Base-by-base conservation (phyloP, 345 rosid species). In the Gossypium longicalyx region DNA sequence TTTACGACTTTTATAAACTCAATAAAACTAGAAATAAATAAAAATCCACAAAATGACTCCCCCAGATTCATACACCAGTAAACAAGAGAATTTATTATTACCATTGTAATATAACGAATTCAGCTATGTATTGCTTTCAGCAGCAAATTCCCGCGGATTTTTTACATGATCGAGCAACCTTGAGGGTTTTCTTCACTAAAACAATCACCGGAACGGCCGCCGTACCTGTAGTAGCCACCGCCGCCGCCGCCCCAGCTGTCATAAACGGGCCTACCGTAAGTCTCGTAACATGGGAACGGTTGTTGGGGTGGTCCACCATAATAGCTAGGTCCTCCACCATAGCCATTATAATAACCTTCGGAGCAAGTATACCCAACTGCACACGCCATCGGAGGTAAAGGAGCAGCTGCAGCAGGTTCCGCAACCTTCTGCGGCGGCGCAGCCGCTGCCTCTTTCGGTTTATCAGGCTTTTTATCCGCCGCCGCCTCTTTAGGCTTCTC, bases 171-270 rank as follows among this genome's bases (percentile, higher is more conserved):
- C 6, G 62, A 57, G 62, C 62, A 57, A 4, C 12, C 15, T 22
- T 57, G 29, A 0, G 62, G 62, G 15, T 22, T 57, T 57, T 11
- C 62, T 10, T 22, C 29, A 2, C 62, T 57, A 9, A 3, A 22
- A 22, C 11, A 20, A 2, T 57, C 62, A 57, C 60, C 12, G 15
- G 25, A 12, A 20, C 60, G 25, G 4, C 25, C 25, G 3, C 60
- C 60, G 60, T 20, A 7, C 23, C 23, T 19, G 59, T 54, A 2
- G 60, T 56, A 19, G 60, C 22, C 9, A 3, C 27, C 60, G 13
- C 83, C 81, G 2, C 89, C 87, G 19, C 86, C 77, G 0, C 89
- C 89, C 86, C 88, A 86, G 70, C 90, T 82, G 2, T 89, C 88
- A 29, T 82, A 91, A 47, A 89, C 90, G 0, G 86, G 89, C 64